Percentiles rank a stretch among this genome's conserved stretches.
phyloP scores from a whole-genome alignment of 1,284 basidiomycete species.

The Mrakiaceae sp. region DNA sequence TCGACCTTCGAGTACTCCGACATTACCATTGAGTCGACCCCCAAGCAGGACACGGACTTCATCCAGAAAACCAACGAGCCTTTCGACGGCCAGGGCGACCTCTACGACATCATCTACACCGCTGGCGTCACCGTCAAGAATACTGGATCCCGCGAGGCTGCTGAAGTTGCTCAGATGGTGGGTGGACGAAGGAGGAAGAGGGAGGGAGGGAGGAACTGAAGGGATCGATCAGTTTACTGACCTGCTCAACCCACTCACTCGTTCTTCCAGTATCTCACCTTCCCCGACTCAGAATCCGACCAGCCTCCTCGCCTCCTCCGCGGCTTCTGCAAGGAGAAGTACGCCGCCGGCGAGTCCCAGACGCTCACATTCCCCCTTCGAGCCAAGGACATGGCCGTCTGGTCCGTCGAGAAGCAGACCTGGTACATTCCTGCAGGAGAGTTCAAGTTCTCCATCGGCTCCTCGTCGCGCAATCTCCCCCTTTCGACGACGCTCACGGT shows the following conservation, averaged over 20 bases:
- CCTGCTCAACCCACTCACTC: neutral
- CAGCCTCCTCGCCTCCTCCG: constrained; percentile 33
- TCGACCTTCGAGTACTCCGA: constrained; percentile 33
- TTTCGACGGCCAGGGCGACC: constrained; percentile 25
- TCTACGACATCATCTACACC: constrained; percentile 33
- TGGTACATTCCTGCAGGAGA: constrained; percentile 32
- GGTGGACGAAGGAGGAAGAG: constrained; percentile 12
- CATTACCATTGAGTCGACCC: constrained; percentile 23
- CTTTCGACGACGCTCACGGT: neutral
- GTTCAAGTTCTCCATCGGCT: constrained; percentile 31
- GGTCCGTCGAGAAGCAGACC: constrained; percentile 32
- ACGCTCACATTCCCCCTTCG: constrained; percentile 29
- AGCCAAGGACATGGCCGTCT: constrained; percentile 37
- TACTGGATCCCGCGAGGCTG: constrained; percentile 32
- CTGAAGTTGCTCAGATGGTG: constrained; percentile 39
- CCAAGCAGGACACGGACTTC: constrained; percentile 24
- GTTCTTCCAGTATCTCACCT: constrained; percentile 29
- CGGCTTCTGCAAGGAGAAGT: constrained; percentile 31
- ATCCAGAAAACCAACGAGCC: constrained; percentile 36
- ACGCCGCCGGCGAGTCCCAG: constrained; percentile 24
- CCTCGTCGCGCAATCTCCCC: constrained; percentile 28
- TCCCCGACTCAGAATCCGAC: constrained; percentile 30
- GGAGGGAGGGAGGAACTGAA: too few relatives aligned
- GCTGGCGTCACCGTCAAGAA: constrained; percentile 35
- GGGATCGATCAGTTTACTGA: too few relatives aligned